Conservation (phyloP, 352 stramenopile genomes). For the Globisporangium uncinulatum region DNA sequence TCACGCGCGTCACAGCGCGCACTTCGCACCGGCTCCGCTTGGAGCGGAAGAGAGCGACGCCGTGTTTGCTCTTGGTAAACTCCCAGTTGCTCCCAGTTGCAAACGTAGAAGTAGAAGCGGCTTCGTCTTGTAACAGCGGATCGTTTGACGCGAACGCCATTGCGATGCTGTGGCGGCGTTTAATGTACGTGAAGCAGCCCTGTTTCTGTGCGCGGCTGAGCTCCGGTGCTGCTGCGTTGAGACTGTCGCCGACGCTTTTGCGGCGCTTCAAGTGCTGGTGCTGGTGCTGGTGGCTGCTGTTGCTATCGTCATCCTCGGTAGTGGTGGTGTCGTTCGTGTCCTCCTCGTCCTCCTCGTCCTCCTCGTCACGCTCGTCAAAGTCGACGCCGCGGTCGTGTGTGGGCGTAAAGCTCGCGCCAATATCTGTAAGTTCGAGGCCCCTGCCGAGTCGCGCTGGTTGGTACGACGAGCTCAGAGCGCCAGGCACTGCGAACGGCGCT, state of each 20-base stretch:
- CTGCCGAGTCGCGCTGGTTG: neutral
- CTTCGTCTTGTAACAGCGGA: constrained; percentile 1
- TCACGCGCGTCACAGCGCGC: constrained; percentile 61
- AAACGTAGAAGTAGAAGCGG: neutral
- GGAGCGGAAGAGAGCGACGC: constrained; percentile 68
- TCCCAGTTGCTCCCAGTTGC: constrained; percentile 44
- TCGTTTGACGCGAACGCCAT: constrained; percentile 56
- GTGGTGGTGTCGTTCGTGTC: constrained; percentile 12
- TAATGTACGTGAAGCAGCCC: constrained; percentile 83
- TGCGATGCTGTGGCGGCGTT: constrained; percentile 61
- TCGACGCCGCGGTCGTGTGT: constrained; percentile 7
- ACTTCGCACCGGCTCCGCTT: constrained; percentile 68
- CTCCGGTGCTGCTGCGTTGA: constrained; percentile 7
- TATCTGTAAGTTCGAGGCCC: neutral
- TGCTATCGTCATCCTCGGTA: constrained; percentile 13
- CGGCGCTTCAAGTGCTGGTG: constrained; percentile 1
- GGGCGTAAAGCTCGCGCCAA: constrained; percentile 5
- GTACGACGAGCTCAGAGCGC: constrained; percentile 11
- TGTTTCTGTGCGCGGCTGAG: constrained; percentile 64
- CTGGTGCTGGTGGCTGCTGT: neutral
- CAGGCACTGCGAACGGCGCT: constrained; percentile 1
- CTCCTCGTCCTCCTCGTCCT: constrained; percentile 9
- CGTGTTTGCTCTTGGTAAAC: constrained; percentile 55
- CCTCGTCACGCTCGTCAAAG: constrained; percentile 20
- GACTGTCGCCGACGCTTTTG: constrained; percentile 15